Percentiles rank a stretch among this genome's conserved stretches.
phyloP scores from a whole-genome alignment of 495 filamentous ascomycete genomes.

The Staphylotrichum longicolle region DNA sequence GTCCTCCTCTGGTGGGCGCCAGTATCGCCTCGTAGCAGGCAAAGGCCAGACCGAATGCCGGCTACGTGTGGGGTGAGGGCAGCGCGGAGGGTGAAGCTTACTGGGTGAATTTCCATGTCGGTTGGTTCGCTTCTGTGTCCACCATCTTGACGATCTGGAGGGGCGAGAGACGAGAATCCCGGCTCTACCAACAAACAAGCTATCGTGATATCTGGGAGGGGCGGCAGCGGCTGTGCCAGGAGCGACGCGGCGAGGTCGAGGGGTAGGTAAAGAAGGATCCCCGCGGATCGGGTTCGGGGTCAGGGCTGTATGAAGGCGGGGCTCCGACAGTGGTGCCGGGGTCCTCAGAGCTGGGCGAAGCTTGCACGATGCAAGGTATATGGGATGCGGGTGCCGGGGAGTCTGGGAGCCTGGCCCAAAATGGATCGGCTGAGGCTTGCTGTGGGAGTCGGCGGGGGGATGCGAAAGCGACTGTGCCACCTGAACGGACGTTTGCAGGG shows the following conservation, averaged over 20 bases:
- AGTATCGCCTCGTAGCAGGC: neutral
- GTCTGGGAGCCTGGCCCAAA: neutral
- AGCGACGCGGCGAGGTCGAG: constrained; percentile 13
- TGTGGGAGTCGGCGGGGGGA: constrained; percentile 12
- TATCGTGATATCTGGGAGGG: constrained; percentile 16
- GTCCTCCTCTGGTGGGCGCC: neutral
- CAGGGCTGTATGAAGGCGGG: constrained; percentile 13
- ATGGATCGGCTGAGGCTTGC: constrained; percentile 5
- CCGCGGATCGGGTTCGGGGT: constrained; percentile 4
- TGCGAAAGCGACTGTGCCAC: constrained; percentile 19
- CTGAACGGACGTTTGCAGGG: constrained; percentile 14
- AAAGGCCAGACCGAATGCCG: constrained; percentile 2
- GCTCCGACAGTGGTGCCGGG: constrained; percentile 14
- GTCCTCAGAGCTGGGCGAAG: constrained; percentile 11
- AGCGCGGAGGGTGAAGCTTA: constrained; percentile 51
- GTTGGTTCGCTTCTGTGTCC: constrained; percentile 87
- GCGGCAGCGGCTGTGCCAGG: constrained; percentile 19
- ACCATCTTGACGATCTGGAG: constrained; percentile 69
- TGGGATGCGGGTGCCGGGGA: neutral
- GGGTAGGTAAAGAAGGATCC: constrained; percentile 7
- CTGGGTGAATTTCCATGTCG: constrained; percentile 99
- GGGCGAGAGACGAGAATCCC: constrained; percentile 26
- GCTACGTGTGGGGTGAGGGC: neutral
- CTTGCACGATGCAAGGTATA: constrained; percentile 12
- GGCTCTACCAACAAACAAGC: constrained; percentile 28